Conservation (phyloP, 345 rosid genomes). For the Camelina laxa region DNA sequence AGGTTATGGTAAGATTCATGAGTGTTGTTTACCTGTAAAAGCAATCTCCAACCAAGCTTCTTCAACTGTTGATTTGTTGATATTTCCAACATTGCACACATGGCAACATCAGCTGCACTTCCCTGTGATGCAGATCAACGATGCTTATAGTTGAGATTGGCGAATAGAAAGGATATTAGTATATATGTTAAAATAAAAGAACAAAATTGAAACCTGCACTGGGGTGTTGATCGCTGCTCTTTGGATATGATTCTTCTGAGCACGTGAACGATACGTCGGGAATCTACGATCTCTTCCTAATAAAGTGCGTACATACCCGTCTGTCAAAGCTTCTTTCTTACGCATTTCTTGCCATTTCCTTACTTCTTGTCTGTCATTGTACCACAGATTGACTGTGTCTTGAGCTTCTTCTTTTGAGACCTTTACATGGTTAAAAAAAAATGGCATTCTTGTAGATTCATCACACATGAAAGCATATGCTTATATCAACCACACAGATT, state of each 20-base stretch:
- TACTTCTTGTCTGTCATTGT: slow-evolving; percentile 87
- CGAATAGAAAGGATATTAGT: background rate
- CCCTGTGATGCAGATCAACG: slow-evolving; percentile 56
- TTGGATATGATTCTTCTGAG: slow-evolving; percentile 67
- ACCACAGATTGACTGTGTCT: slow-evolving; percentile 90
- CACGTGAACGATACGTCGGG: slow-evolving; percentile 49
- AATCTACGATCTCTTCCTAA: slow-evolving; percentile 83
- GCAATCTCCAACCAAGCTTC: slow-evolving; percentile 89
- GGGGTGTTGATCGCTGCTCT: slow-evolving; percentile 96
- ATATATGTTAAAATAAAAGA: background rate
- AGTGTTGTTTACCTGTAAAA: slow-evolving; percentile 71
- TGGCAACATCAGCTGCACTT: slow-evolving; percentile 98
- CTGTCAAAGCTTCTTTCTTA: slow-evolving; percentile 62
- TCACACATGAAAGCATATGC: slow-evolving; percentile 20
- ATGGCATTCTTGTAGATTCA: background rate
- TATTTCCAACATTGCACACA: slow-evolving; percentile 95
- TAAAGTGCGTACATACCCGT: slow-evolving; percentile 65
- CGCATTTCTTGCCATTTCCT: slow-evolving; percentile 79
- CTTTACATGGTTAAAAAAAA: slow-evolving; percentile 45
- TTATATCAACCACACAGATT: background rate
- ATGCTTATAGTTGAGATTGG: slow-evolving; percentile 23
- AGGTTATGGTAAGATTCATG: background rate
- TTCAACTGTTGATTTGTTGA: slow-evolving; percentile 58
- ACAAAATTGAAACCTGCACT: slow-evolving; percentile 67
- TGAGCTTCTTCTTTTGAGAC: slow-evolving; percentile 82